Evolutionary conservation across 345 rosid species (phyloP).

Genomic region (Arabis alpina): DNA sequence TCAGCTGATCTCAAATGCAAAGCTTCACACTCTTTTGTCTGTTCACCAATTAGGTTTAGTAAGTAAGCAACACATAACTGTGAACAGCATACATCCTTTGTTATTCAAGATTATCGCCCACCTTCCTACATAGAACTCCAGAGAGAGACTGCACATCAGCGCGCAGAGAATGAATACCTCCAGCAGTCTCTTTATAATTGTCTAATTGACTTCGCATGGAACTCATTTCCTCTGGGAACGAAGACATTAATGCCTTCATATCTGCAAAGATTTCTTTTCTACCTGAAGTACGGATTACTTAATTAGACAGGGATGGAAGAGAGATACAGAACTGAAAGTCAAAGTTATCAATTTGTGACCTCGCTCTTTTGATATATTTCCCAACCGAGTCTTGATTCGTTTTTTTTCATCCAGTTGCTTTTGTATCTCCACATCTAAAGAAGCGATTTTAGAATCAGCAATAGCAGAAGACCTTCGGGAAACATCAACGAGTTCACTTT

Average conservation of each 20-base stretch:
- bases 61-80: constrained; percentile 33
- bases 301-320: constrained; percentile 36
- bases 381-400: constrained; percentile 63
- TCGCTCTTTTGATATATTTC: constrained; percentile 71
- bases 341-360: constrained; percentile 51
- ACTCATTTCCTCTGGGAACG: constrained; percentile 92
- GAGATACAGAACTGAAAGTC: constrained; percentile 24
- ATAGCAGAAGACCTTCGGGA: constrained; percentile 70
- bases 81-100: constrained; percentile 2
- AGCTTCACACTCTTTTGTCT: constrained; percentile 70
- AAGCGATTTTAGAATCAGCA: constrained; percentile 65
- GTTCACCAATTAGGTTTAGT: constrained; percentile 41
- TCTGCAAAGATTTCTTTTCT: constrained; percentile 85
- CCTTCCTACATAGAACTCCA: constrained; percentile 71
- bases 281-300: constrained; percentile 57
- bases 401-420: constrained; percentile 65
- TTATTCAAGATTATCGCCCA: constrained; percentile 42
- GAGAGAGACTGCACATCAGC: constrained; percentile 85
- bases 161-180: constrained; percentile 75
- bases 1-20: constrained; percentile 59
- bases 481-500: constrained; percentile 76
- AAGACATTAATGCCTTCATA: constrained; percentile 80
- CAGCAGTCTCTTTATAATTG: constrained; percentile 71
- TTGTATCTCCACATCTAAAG: constrained; percentile 66
- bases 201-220: constrained; percentile 79